Conservation (phyloP, 768 basidiomycete genomes). For the Tricholoma sp. region DNA sequence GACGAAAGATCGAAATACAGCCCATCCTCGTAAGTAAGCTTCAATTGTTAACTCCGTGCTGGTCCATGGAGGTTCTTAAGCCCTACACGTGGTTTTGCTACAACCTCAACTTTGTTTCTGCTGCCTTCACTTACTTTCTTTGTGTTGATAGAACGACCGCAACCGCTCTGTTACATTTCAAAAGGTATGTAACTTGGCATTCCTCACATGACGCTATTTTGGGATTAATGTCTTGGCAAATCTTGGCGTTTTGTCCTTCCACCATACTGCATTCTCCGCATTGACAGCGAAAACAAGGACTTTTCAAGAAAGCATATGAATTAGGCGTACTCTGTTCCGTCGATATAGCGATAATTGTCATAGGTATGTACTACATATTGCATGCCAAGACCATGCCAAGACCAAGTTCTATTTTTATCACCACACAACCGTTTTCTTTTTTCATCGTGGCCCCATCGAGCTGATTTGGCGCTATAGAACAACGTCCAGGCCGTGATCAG, state of each 20-base stretch:
- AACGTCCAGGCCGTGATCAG: constrained; percentile 1
- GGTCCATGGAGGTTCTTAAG: too few relatives aligned
- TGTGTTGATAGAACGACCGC: constrained; percentile 10
- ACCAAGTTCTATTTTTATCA: not conserved
- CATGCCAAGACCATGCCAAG: not conserved
- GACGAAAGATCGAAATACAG: constrained; percentile 14
- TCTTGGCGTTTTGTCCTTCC: constrained; percentile 1
- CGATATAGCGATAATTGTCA: constrained; percentile 12
- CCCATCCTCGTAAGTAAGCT: constrained; percentile 8
- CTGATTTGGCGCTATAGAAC: not conserved
- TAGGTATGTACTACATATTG: constrained; percentile 5
- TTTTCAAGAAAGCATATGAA: constrained; percentile 14
- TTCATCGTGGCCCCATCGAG: not conserved
- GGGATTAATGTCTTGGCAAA: constrained; percentile 3
- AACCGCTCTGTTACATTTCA: constrained; percentile 12
- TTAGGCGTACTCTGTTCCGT: constrained; percentile 12
- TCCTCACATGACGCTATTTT: not conserved
- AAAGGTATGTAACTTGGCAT: constrained; percentile 4
- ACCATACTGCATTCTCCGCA: not conserved
- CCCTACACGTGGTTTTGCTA: too few relatives aligned
- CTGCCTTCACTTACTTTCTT: not conserved
- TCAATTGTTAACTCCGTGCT: too few relatives aligned
- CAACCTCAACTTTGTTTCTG: not conserved
- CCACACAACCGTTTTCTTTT: not conserved
- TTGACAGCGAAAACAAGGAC: constrained; percentile 8